Conservation (phyloP, 2,329 filamentous ascomycete genomes). For the Ophiosphaerella herpotricha region DNA sequence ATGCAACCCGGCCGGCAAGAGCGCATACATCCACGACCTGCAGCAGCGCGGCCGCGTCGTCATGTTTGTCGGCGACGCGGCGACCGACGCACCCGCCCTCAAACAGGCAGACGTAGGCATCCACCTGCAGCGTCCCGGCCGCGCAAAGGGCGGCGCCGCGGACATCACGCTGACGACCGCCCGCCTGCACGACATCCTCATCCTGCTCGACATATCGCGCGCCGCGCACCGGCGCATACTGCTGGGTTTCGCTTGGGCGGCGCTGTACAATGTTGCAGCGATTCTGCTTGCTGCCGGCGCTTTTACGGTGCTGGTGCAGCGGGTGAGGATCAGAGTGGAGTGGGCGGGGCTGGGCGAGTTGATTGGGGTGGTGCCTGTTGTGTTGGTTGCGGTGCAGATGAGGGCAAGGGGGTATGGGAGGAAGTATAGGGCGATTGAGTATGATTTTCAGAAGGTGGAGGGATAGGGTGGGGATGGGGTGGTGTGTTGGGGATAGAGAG, state of each 20-base stretch:
- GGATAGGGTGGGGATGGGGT: neutral
- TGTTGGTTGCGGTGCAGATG: slow-evolving; percentile 60
- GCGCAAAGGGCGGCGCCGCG: slow-evolving; percentile 69
- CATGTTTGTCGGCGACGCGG: slow-evolving; percentile 77
- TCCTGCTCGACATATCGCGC: slow-evolving; percentile 60
- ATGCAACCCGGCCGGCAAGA: slow-evolving; percentile 60
- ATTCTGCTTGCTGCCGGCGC: slow-evolving; percentile 67
- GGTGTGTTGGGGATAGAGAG: no score
- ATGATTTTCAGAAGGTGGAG: slow-evolving; percentile 12
- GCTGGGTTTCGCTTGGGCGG: slow-evolving; percentile 74
- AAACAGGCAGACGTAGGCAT: slow-evolving; percentile 73
- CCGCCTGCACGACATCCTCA: slow-evolving; percentile 60
- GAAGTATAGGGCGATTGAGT: slow-evolving; percentile 22
- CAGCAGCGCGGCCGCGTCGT: slow-evolving; percentile 48
- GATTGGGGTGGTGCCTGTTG: slow-evolving; percentile 73
- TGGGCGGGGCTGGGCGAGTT: slow-evolving; percentile 74
- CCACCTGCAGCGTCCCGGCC: slow-evolving; percentile 63
- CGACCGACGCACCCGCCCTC: slow-evolving; percentile 76
- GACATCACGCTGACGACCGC: slow-evolving; percentile 70
- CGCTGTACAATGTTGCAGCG: slow-evolving; percentile 71
- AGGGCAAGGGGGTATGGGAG: slow-evolving; percentile 41
- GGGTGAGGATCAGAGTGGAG: slow-evolving; percentile 61
- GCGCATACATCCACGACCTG: slow-evolving; percentile 53
- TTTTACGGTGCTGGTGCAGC: slow-evolving; percentile 46
- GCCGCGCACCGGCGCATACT: slow-evolving; percentile 49